Base-by-base conservation (phyloP, 202 grass and related monocot genomes). In the Alloteropsis angusta region DNA sequence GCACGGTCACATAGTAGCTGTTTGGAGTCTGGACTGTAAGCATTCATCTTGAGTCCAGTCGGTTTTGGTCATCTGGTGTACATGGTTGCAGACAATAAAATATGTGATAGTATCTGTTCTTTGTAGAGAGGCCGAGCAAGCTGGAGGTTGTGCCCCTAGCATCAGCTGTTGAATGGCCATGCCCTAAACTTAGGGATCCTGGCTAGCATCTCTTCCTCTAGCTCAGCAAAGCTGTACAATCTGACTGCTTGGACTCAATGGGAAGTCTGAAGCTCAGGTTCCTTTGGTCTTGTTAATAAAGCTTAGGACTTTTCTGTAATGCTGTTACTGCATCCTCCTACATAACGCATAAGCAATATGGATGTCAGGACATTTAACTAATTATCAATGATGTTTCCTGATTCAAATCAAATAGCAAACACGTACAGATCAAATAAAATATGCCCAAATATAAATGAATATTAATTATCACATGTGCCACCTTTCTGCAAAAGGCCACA, bases 151-250 rank as follows among this genome's bases (percentile, higher is more conserved):
- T 36, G 35, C 35, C 35, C 35, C 3, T 36, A 4, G 35, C 35
- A 36, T 36, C 35, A 36, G 35, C 3, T 97, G 61, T 97, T 97
- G 36, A 97, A 80, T 47, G 94, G 94, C 6, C 91, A 76, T 43
- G 94, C 94, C 84, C 90, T 97, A 85, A 97, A 97, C 75, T 97
- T 97, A 0, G 94, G 94, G 12, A 97, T 97, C 60, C 94, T 92
- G 42, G 94, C 80, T 34, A 97, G 64, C 94, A 97, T 90, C 72
- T 97, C 94, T 44, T 87, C 87, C 83, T 97, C 94, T 68, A 94
- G 47, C 46, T 97, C 89, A 38, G 87, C 87, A 67, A 87, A 90
- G 74, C 91, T 97, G 44, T 97, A 94, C 65, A 92, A 60, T 81
- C 85, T 83, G 16, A 97, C 83, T 79, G 87, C 91, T 65, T 91